Base-by-base conservation (phyloP, 2,329 filamentous ascomycete genomes). In the Monosporascus sp. region DNA sequence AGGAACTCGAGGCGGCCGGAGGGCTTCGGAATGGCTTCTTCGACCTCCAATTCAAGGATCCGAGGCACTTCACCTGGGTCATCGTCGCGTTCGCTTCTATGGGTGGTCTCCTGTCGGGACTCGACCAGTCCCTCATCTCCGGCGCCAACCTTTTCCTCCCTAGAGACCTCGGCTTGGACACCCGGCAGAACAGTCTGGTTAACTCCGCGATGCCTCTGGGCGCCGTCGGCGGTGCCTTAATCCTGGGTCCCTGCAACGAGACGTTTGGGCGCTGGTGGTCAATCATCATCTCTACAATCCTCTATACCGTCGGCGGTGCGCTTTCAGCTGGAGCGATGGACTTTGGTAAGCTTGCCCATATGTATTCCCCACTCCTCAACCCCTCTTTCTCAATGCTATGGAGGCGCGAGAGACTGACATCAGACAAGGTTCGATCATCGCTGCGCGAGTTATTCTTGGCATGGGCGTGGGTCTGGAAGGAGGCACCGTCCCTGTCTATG, bases 401-500 rank as follows among this genome's bases (percentile, higher is more conserved):
- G 31, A 35, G 31, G 1, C 31, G 31, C 31, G 9, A 14, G 11
- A 14, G 31, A 35, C 37, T 51, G 24, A 48, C 17, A 17, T 4
- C 17, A 24, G 45, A 41, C 27, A 41, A 70, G 70, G 78, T 49
- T 89, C 89, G 85, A 88, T 90, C 59, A 77, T 89, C 27, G 73
- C 82, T 2, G 81, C 81, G 3, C 82, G 87, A 60, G 77, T 90
- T 6, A 82, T 90, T 51, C 79, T 90, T 0, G 87, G 87, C 52
- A 67, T 86, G 7, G 87, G 86, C 60, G 84, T 90, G 50, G 87
- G 87, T 70, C 76, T 89, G 2, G 87, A 89, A 65, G 86, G 86
- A 49, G 87, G 87, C 65, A 89, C 86, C 0, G 86, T 89, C 5
- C 86, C 86, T 1, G 83, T 89, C 51, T 90, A 90, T 57, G 86